Percentiles rank a stretch among this genome's conserved stretches.
Evolutionary conservation across 106 monocot species (phyloP).

Genomic region (Iris macrosiphon): DNA sequence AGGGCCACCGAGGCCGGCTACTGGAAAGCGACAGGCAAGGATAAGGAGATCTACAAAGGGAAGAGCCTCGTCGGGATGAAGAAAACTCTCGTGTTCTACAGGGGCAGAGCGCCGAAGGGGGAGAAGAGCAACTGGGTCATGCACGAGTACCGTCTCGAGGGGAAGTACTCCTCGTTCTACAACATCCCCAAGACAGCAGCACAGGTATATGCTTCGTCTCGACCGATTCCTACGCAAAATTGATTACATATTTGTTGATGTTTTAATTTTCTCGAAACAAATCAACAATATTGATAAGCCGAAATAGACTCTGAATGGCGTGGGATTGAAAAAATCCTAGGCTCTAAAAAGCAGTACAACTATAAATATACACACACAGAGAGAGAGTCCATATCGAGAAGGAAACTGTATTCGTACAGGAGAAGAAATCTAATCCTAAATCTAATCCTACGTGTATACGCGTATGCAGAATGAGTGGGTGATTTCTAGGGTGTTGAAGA

Average conservation of each 20-base stretch:
- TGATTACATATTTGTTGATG: slow-evolving; percentile 2
- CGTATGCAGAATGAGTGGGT: slow-evolving; percentile 34
- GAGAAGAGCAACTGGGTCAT: slow-evolving; percentile 71
- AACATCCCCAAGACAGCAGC: slow-evolving; percentile 14
- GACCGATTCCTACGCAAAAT: neutral
- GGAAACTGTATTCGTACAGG: neutral
- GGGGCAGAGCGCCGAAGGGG: slow-evolving; percentile 57
- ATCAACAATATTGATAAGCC: too few relatives aligned
- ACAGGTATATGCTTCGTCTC: slow-evolving; percentile 17
- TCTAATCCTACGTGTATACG: slow-evolving; percentile 6
- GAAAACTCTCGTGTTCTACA: slow-evolving; percentile 85
- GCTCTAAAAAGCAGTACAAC: too few relatives aligned
- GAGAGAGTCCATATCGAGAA: too few relatives aligned
- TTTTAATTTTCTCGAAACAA: too few relatives aligned
- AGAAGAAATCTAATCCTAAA: neutral
- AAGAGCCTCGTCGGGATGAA: slow-evolving; percentile 55
- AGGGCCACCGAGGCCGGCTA: slow-evolving; percentile 58
- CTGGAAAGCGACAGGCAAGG: slow-evolving; percentile 83
- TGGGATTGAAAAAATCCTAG: too few relatives aligned
- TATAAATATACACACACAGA: too few relatives aligned
- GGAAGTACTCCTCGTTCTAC: slow-evolving; percentile 28
- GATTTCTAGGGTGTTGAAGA: slow-evolving; percentile 32
- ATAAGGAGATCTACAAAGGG: slow-evolving; percentile 44
- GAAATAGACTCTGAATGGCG: too few relatives aligned
- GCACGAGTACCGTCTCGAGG: slow-evolving; percentile 69